Evolutionary conservation across 768 basidiomycete species (phyloP).

Genomic region (Trametes cubensis): DNA sequence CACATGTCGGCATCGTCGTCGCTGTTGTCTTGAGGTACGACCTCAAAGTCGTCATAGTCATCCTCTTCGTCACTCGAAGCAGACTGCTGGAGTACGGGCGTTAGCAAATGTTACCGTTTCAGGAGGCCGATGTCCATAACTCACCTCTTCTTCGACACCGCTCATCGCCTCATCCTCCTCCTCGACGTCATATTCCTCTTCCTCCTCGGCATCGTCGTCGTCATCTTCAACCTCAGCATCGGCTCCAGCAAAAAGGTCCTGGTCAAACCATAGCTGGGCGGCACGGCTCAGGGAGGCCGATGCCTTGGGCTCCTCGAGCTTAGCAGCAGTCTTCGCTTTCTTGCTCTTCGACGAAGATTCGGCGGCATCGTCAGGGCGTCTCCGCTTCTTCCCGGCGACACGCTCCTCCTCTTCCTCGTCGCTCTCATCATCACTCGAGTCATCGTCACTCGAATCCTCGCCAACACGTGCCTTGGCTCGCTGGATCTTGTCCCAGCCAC

Average conservation of each 20-base stretch:
- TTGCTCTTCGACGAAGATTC: constrained; percentile 41
- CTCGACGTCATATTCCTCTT: constrained; percentile 38
- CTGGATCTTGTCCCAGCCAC: constrained; percentile 74
- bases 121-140: neutral
- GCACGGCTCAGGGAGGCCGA: constrained; percentile 48
- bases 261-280: constrained; percentile 93
- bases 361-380: constrained; percentile 32
- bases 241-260: constrained; percentile 79
- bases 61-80: constrained; percentile 41
- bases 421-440: constrained; percentile 47
- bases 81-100: neutral
- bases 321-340: constrained; percentile 54
- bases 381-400: constrained; percentile 44
- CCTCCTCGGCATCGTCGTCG: constrained; percentile 41
- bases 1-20: constrained; percentile 71
- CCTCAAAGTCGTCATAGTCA: constrained; percentile 67
- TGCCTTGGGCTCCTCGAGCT: constrained; percentile 44
- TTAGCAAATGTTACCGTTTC: neutral
- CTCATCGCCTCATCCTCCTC: constrained; percentile 33
- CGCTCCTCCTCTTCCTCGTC: constrained; percentile 48
- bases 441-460: constrained; percentile 50
- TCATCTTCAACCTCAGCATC: constrained; percentile 48
- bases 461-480: constrained; percentile 51
- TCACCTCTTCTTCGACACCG: constrained; percentile 20
- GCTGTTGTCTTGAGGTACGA: constrained; percentile 62